These are phyloP conservation scores for Hymenoscyphus occultus DNA, from an alignment of 2,329 filamentous ascomycete species.

Conservation along the genomic window DNA sequence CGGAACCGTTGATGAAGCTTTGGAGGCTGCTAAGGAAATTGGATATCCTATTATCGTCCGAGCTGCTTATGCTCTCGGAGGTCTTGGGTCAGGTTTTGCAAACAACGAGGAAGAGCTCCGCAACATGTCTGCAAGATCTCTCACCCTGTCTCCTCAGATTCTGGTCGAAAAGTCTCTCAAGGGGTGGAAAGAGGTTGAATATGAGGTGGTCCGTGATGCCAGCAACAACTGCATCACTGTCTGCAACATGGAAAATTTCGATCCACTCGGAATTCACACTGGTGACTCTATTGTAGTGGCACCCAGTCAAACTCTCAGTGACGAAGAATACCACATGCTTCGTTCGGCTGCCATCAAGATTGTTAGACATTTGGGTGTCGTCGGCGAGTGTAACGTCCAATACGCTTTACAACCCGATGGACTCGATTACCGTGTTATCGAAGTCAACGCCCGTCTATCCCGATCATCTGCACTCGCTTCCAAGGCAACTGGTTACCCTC, in stretches of 20 bases:
- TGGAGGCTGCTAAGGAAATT: slow-evolving; percentile 79
- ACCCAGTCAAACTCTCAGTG: slow-evolving; percentile 91
- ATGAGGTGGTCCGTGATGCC: slow-evolving; percentile 95
- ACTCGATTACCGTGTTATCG: slow-evolving; percentile 96
- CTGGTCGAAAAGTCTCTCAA: slow-evolving; percentile 98
- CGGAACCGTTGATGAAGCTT: slow-evolving; percentile 83
- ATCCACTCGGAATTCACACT: slow-evolving; percentile 94
- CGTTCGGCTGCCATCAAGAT: slow-evolving; percentile 97
- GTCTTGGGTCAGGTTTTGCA: slow-evolving; percentile 93
- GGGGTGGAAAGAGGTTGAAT: slow-evolving; percentile 99
- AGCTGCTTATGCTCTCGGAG: slow-evolving; percentile 93
- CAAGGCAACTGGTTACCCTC: slow-evolving; percentile 95
- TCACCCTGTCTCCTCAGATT: slow-evolving; percentile 93
- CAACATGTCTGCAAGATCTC: slow-evolving; percentile 86
- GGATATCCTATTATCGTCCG: slow-evolving; percentile 98
- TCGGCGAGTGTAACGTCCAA: slow-evolving; percentile 98
- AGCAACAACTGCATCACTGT: slow-evolving; percentile 99
- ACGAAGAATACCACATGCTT: slow-evolving; percentile 99
- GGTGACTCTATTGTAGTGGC: slow-evolving; percentile 98
- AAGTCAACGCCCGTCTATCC: slow-evolving; percentile 97
- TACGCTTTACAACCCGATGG: slow-evolving; percentile 96
- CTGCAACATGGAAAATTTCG: slow-evolving; percentile 99
- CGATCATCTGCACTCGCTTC: slow-evolving; percentile 95
- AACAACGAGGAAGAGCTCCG: slow-evolving; percentile 90
- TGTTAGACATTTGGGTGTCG: slow-evolving; percentile 91